Percentiles rank a stretch among this genome's conserved stretches.
These are phyloP conservation scores for Globisporangium spiculum DNA, from an alignment of 352 stramenopile genomes.

Conservation along the genomic window DNA sequence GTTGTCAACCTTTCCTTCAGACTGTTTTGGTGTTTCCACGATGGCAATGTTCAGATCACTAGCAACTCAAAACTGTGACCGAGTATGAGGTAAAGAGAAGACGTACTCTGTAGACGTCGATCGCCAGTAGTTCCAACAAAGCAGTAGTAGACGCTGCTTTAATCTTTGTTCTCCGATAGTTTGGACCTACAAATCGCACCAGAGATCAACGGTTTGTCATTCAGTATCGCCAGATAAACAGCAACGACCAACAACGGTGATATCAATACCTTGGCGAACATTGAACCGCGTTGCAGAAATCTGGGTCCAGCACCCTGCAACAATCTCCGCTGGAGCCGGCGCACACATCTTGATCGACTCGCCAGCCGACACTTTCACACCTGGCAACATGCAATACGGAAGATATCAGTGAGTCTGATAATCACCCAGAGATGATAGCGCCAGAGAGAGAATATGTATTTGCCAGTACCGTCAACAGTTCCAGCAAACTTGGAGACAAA, in stretches of 20 bases:
- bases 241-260: background rate
- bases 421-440: background rate
- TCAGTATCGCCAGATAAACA: background rate
- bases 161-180: conserved; percentile 73
- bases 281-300: conserved; percentile 71
- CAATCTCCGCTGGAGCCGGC: conserved; percentile 28
- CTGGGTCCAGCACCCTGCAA: conserved; percentile 57
- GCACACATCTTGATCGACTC: conserved; percentile 54
- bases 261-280: conserved; percentile 59
- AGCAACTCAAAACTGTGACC: background rate
- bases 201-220: background rate
- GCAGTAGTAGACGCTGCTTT: conserved; percentile 59
- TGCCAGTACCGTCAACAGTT: conserved; percentile 11
- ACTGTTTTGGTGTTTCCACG: conserved; percentile 27
- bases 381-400: conserved; percentile 10
- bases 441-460: background rate
- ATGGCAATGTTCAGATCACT: background rate
- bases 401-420: background rate
- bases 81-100: background rate
- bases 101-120: conserved; percentile 70
- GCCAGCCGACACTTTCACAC: conserved; percentile 43
- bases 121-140: conserved; percentile 58
- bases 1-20: conserved; percentile 68
- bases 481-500: conserved; percentile 14
- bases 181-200: conserved; percentile 36